A percentile compares a stretch with the other conserved stretches of the same genome.
These are phyloP conservation scores for Salix exigua DNA, from an alignment of 345 rosid genomes.

Conservation along the genomic window DNA sequence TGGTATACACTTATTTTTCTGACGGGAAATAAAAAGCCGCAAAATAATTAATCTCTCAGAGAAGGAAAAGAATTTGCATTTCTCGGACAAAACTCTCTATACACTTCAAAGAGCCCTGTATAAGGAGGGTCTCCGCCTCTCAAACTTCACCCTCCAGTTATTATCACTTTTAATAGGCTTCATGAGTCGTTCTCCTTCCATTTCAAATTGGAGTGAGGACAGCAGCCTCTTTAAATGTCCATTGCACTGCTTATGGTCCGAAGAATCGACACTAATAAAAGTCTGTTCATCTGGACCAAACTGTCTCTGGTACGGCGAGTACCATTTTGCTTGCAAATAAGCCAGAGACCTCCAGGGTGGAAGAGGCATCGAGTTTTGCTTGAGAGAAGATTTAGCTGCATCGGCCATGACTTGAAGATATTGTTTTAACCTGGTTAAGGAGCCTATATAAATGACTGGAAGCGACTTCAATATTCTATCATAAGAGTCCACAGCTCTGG, in stretches of 20 bases:
- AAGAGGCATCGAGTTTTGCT: conserved; percentile 88
- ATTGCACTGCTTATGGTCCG: conserved; percentile 52
- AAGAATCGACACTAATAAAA: conserved; percentile 19
- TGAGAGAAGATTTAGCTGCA: conserved; percentile 73
- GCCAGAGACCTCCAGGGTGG: conserved; percentile 96
- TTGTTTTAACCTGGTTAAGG: conserved; percentile 53
- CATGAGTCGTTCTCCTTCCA: conserved; percentile 44
- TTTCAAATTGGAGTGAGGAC: conserved; percentile 50
- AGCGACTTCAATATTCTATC: conserved; percentile 67
- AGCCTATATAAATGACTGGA: conserved; percentile 76
- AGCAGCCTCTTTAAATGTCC: conserved; percentile 70
- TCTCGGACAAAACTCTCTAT: conserved; percentile 25
- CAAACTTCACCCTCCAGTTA: conserved; percentile 48
- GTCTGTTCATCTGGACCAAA: conserved; percentile 37
- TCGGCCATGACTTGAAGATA: conserved; percentile 88
- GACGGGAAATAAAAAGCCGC: conserved; percentile 37
- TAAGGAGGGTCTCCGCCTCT: conserved; percentile 42
- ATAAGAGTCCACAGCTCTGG: conserved; percentile 85
- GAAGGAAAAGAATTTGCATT: conserved; percentile 26
- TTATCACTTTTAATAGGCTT: conserved; percentile 45
- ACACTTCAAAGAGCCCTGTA: conserved; percentile 37
- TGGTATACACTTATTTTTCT: conserved; percentile 24
- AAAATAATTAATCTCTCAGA: conserved; percentile 29
- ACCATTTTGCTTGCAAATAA: conserved; percentile 86
- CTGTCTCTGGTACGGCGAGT: conserved; percentile 56